These are phyloP conservation scores for Drechslera avenae DNA, from an alignment of 2,329 filamentous ascomycete genomes.

Conservation along the genomic window DNA sequence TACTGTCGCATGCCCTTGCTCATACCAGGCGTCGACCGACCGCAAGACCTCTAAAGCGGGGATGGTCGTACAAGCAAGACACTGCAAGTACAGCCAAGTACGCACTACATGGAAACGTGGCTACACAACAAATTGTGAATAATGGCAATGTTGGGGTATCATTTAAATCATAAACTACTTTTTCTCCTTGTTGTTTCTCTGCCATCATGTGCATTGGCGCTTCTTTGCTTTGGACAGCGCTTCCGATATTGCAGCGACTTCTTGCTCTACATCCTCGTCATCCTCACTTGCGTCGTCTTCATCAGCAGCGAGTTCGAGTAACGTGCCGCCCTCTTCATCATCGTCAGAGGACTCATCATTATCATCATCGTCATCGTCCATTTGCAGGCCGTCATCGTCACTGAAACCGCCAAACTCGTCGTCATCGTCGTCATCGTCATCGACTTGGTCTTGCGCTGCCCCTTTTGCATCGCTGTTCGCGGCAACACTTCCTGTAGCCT, in stretches of 20 bases:
- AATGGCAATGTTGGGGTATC: no score
- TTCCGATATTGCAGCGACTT: slow-evolving; percentile 44
- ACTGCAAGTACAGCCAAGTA: no score
- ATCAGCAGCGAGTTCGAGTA: slow-evolving; percentile 15
- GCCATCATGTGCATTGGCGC: slow-evolving; percentile 29
- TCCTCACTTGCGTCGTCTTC: slow-evolving; percentile 31
- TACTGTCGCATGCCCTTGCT: no score
- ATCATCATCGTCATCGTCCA: slow-evolving; percentile 30
- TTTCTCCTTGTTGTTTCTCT: background rate
- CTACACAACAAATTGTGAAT: no score
- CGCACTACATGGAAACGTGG: no score
- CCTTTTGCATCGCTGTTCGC: slow-evolving; percentile 20
- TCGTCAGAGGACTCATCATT: slow-evolving; percentile 29
- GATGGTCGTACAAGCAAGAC: no score
- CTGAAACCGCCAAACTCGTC: slow-evolving; percentile 45
- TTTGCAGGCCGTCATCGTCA: slow-evolving; percentile 27
- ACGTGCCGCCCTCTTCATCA: slow-evolving; percentile 23
- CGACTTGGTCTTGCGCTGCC: slow-evolving; percentile 20
- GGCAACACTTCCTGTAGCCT: slow-evolving; percentile 29
- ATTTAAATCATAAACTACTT: no score
- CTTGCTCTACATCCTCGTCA: slow-evolving; percentile 40
- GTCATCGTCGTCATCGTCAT: slow-evolving; percentile 25
- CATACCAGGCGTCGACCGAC: no score
- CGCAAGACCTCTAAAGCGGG: no score
- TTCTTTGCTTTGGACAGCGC: slow-evolving; percentile 43